Evolutionary conservation across 108 stramenopile genomes (phyloP).

Genomic region (Conticribra guillardii): DNA sequence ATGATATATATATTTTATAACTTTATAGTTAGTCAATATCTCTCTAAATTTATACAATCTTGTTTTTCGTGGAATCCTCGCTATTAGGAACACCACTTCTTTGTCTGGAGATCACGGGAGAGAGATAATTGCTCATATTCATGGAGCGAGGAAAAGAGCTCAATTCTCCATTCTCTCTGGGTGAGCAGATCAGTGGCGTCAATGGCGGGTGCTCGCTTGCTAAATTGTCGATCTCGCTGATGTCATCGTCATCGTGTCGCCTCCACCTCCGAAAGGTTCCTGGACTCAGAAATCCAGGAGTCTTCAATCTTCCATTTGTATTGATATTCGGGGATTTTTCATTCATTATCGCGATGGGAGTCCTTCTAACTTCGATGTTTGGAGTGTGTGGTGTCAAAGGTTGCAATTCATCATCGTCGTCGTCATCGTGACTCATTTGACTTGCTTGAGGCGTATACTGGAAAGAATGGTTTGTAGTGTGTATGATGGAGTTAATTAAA

Average conservation of each 20-base stretch:
- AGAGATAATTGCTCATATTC: not conserved
- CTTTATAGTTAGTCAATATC: too few species aligned
- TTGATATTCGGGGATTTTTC: not conserved
- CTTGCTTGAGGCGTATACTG: not conserved
- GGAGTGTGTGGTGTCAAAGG: constrained; percentile 28
- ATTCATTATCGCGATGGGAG: not conserved
- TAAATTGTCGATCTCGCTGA: not conserved
- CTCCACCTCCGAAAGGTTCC: constrained; percentile 23
- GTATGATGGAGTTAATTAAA: not conserved
- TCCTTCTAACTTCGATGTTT: not conserved
- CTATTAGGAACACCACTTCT: not conserved
- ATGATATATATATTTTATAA: not conserved
- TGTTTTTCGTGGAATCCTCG: not conserved
- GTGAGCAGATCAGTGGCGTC: constrained; percentile 11
- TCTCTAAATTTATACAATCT: not conserved
- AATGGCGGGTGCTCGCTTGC: not conserved
- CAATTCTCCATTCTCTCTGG: too few species aligned
- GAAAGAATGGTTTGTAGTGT: not conserved
- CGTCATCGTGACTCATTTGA: not conserved
- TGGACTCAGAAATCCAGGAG: constrained; percentile 20
- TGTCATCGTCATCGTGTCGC: constrained; percentile 8
- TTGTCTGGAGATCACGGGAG: not conserved
- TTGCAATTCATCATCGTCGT: constrained; percentile 21
- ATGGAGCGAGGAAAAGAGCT: not conserved
- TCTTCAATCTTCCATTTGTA: not conserved